Conservation (phyloP, 2,329 filamentous ascomycete genomes). For the Eurotiales sp. region DNA sequence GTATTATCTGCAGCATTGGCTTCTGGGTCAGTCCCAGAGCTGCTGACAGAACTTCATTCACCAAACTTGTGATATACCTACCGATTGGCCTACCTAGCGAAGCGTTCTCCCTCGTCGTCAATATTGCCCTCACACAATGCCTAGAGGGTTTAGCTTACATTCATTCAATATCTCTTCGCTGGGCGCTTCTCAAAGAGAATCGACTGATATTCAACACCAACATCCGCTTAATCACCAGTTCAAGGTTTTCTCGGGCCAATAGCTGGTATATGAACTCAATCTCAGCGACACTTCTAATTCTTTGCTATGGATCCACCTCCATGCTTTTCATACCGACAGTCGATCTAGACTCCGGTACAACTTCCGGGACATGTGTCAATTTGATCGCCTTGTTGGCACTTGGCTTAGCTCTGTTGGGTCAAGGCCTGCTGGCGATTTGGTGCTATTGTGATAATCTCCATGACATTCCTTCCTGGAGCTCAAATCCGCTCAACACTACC, state of each 20-base stretch:
- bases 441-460: background rate
- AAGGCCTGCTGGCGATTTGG: constrained; percentile 14
- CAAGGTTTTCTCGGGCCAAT: constrained; percentile 14
- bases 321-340: background rate
- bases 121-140: background rate
- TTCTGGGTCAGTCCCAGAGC: background rate
- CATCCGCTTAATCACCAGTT: constrained; percentile 18
- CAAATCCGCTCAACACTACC: constrained; percentile 18
- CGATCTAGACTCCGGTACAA: constrained; percentile 1
- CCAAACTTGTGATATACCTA: background rate
- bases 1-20: background rate
- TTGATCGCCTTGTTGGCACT: background rate
- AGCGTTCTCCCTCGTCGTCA: background rate
- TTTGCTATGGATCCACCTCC: background rate
- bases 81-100: background rate
- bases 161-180: constrained; percentile 1
- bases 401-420: background rate
- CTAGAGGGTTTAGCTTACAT: background rate
- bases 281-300: background rate
- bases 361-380: background rate
- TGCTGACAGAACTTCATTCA: too few relatives aligned
- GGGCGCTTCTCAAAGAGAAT: constrained; percentile 10
- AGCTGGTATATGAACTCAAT: constrained; percentile 17
- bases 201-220: constrained; percentile 20
- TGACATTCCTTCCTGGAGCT: constrained; percentile 17